These are phyloP conservation scores for Tuber umbilicatum DNA, from an alignment of 495 filamentous ascomycete species.

Conservation along the genomic window DNA sequence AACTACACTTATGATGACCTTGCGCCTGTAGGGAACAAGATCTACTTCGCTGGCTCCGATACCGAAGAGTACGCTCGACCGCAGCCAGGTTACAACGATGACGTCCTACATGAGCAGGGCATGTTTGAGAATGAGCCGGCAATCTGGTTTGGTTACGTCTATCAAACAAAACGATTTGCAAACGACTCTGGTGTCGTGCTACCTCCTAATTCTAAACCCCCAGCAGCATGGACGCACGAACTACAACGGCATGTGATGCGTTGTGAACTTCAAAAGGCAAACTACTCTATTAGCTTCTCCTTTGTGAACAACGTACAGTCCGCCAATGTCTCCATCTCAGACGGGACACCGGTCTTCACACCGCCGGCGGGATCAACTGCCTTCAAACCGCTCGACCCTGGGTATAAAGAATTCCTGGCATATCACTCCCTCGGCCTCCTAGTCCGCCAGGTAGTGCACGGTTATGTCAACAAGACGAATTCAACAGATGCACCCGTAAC, in stretches of 20 bases:
- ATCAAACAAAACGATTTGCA: slow-evolving; percentile 16
- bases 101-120: slow-evolving; percentile 27
- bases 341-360: slow-evolving; percentile 7
- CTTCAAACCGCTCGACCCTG: slow-evolving; percentile 3
- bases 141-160: slow-evolving; percentile 44
- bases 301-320: slow-evolving; percentile 22
- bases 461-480: slow-evolving; percentile 37
- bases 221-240: slow-evolving; percentile 30
- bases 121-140: slow-evolving; percentile 43
- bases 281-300: slow-evolving; percentile 30
- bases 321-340: slow-evolving; percentile 1
- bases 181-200: background rate
- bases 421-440: slow-evolving; percentile 43
- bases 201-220: background rate
- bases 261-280: slow-evolving; percentile 42
- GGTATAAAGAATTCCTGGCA: slow-evolving; percentile 40
- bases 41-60: slow-evolving; percentile 41
- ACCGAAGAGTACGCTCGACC: slow-evolving; percentile 31
- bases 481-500: slow-evolving; percentile 30
- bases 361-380: background rate
- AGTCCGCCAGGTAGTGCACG: slow-evolving; percentile 40
- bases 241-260: slow-evolving; percentile 40
- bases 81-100: slow-evolving; percentile 15
- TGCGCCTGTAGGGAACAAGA: slow-evolving; percentile 38
- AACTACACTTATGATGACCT: slow-evolving; percentile 32